These are phyloP conservation scores for Diddensiella caesifluorescens DNA, from an alignment of 805 yeast species.

Conservation along the genomic window DNA sequence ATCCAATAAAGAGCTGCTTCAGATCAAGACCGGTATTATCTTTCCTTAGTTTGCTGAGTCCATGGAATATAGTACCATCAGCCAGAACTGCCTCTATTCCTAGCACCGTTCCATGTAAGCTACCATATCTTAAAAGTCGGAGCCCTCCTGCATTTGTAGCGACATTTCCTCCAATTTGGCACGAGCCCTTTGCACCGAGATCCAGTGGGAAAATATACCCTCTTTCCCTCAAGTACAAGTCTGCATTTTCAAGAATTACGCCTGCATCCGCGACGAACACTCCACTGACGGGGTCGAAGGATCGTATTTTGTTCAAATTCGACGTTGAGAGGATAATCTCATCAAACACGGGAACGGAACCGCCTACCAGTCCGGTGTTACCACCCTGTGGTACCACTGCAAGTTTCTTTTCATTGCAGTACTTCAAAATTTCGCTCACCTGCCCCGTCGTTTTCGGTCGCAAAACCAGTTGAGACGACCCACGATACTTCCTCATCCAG, in stretches of 20 bases:
- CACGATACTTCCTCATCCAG: constrained; percentile 90
- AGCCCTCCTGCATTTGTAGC: constrained; percentile 97
- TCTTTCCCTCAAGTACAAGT: constrained; percentile 65
- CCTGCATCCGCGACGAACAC: constrained; percentile 89
- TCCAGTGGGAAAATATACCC: constrained; percentile 92
- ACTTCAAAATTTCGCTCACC: constrained; percentile 66
- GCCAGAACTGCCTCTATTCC: constrained; percentile 93
- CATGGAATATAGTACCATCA: constrained; percentile 74
- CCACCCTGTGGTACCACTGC: constrained; percentile 98
- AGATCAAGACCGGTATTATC: constrained; percentile 94
- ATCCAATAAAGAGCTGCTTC: constrained; percentile 88
- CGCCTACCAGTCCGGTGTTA: constrained; percentile 94
- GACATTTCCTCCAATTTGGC: constrained; percentile 91
- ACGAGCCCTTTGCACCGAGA: constrained; percentile 94
- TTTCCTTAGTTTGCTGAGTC: constrained; percentile 81
- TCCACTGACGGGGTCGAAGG: constrained; percentile 78
- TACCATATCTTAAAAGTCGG: constrained; percentile 80
- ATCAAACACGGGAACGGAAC: constrained; percentile 87
- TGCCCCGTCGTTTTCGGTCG: constrained; percentile 80
- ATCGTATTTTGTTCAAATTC: constrained; percentile 68
- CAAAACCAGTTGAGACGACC: constrained; percentile 75
- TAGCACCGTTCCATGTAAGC: constrained; percentile 84
- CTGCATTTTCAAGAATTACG: constrained; percentile 80
- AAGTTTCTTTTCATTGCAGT: constrained; percentile 68
- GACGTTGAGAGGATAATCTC: constrained; percentile 73